Evolutionary conservation across 352 stramenopile genomes (phyloP).

Genomic region (Pythium chondricola): DNA sequence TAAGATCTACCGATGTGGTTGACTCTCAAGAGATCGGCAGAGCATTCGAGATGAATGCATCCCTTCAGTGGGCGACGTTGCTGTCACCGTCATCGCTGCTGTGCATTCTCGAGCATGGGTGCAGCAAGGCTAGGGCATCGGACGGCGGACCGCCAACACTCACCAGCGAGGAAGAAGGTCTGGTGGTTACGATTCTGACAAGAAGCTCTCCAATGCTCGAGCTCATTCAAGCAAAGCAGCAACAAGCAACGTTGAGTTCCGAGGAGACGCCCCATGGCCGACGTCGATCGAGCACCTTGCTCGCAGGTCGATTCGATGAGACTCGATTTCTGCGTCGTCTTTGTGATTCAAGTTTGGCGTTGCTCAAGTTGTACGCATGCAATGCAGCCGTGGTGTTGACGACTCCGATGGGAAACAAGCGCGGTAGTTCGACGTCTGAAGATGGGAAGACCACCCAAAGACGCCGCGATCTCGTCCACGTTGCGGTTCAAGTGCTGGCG

Average conservation of each 20-base stretch:
- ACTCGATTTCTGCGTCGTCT: not conserved
- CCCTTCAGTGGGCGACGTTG: slow-evolving; percentile 12
- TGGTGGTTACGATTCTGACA: slow-evolving; percentile 19
- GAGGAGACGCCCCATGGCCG: not conserved
- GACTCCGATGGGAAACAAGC: not conserved
- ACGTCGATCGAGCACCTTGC: not conserved
- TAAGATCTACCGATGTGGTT: not conserved
- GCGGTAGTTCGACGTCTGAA: not conserved
- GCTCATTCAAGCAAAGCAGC: slow-evolving; percentile 17
- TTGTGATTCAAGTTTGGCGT: not conserved
- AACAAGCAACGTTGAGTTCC: no score
- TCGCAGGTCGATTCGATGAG: slow-evolving; percentile 6
- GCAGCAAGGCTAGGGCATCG: not conserved
- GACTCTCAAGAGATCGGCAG: not conserved
- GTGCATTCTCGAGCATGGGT: slow-evolving; percentile 6
- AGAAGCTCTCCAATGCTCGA: slow-evolving; percentile 19
- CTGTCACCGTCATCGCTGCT: slow-evolving; percentile 8
- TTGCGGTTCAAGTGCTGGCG: slow-evolving; percentile 1
- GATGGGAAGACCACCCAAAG: not conserved
- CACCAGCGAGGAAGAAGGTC: slow-evolving; percentile 7
- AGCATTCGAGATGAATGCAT: slow-evolving; percentile 6
- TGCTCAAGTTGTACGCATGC: not conserved
- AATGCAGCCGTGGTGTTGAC: slow-evolving; percentile 10
- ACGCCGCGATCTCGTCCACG: slow-evolving; percentile 6
- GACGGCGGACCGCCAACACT: not conserved